A percentile compares a stretch with the other conserved stretches of the same genome.
phyloP scores from a whole-genome alignment of 352 stramenopile genomes.

The Phytopythium vexans region DNA sequence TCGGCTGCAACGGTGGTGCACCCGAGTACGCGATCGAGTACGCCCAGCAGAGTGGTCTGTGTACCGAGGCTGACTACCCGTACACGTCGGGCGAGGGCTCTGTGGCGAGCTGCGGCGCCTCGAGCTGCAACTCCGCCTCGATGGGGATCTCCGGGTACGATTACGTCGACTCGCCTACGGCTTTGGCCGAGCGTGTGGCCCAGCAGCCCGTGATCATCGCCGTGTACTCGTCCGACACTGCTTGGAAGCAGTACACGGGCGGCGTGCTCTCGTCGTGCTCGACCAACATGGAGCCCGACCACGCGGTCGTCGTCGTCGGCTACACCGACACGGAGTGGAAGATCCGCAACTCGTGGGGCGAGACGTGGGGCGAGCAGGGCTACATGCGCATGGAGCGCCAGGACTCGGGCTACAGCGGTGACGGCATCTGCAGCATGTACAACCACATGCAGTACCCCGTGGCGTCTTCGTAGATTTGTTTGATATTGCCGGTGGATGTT shows the following conservation, averaged over 20 bases:
- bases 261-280: constrained; percentile 82
- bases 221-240: constrained; percentile 90
- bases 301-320: constrained; percentile 97
- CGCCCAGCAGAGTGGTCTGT: constrained; percentile 72
- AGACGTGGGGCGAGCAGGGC: constrained; percentile 90
- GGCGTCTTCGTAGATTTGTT: constrained; percentile 16
- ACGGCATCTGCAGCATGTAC: constrained; percentile 58
- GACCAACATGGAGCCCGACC: constrained; percentile 91
- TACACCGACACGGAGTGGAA: constrained; percentile 92
- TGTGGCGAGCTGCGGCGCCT: constrained; percentile 18
- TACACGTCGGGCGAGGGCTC: constrained; percentile 47
- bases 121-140: constrained; percentile 22
- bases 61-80: constrained; percentile 53
- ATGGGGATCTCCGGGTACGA: constrained; percentile 47
- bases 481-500: constrained; percentile 9
- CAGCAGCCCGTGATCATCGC: constrained; percentile 91
- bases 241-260: constrained; percentile 95
- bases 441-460: constrained; percentile 52
- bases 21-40: constrained; percentile 87
- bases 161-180: constrained; percentile 34
- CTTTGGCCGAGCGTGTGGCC: constrained; percentile 32
- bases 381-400: constrained; percentile 91
- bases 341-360: constrained; percentile 98
- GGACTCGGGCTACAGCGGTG: constrained; percentile 40
- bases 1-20: constrained; percentile 86